Evolutionary conservation across 805 yeast genomes (phyloP), one percentile per base, ranked within the genome.

Genomic region (Saccharomycodes ludwigii): DNA sequence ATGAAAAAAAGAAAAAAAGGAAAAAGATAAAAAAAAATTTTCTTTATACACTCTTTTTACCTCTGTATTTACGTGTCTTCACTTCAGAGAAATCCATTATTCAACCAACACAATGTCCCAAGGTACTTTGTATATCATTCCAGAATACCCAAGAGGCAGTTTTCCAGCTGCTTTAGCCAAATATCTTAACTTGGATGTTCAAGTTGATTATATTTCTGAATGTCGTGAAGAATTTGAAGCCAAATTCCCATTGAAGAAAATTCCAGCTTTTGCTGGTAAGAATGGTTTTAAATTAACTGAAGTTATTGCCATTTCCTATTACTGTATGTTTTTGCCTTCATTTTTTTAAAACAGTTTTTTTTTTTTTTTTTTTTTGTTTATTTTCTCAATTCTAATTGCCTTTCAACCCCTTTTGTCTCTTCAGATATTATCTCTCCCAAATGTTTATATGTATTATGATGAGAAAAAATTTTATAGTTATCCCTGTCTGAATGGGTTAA

Each of bases 231-330:
- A 41, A 11, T 71, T 48, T 56, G 48, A 50, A 33, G 59, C 61
- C 40, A 44, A 59, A 48, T 80, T 78, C 70, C 84, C 86, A 54
- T 61, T 75, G 52, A 61, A 55, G 36, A 71, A 67, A 58, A 58
- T 63, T 40, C 91, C 93, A 58, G 72, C 82, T 40, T 76, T 76
- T 46, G 45, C 70, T 54, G 85, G 82, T 37, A 27, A 27, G 19
- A 31, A 32, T 16, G 85, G 86, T 40, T 73, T 63, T 67, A 75
- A 76, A 56, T 63, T 80, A 53, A 65, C 69, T 43, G 88, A 80
- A 68, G 63, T 61, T 35, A 62, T 73, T 46, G 86, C 93, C 42
- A 57, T 78, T 47, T 44, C 65, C 41, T 52, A 65, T 54, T 74
- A 78, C 65, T 36, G 52, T 48, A 48, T 46, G 52, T 43, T 37